These are phyloP conservation scores for Berberis thunbergii DNA, from an alignment of 164 flowering plant genomes.

Conservation along the genomic window DNA sequence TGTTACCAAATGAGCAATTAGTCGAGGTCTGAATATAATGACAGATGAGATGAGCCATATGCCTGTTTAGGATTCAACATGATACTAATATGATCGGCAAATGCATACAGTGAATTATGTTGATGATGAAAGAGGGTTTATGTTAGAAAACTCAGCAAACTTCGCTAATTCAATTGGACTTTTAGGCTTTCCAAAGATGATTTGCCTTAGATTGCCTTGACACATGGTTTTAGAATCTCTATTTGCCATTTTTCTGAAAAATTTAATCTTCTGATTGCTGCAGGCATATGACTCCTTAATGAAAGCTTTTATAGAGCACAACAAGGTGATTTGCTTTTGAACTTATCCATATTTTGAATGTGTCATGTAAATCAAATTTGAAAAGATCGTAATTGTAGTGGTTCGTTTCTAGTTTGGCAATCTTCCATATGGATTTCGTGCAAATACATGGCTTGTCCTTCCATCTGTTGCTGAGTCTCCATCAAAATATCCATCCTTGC, in stretches of 20 bases:
- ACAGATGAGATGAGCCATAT: no score
- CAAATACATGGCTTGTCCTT: conserved; percentile 90
- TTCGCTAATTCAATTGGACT: no score
- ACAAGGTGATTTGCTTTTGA: conserved; percentile 51
- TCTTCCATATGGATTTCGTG: conserved; percentile 94
- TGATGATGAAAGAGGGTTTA: no score
- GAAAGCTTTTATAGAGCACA: conserved; percentile 85
- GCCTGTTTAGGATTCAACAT: no score
- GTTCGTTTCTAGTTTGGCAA: conserved; percentile 72
- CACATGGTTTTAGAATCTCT: background rate
- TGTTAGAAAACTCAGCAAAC: no score
- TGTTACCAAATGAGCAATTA: no score
- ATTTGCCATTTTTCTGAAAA: background rate
- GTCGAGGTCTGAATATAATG: no score
- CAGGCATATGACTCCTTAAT: conserved; percentile 93
- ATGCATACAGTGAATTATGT: no score
- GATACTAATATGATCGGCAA: no score
- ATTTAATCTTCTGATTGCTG: conserved; percentile 15
- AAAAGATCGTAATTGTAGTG: background rate
- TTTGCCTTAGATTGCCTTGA: background rate
- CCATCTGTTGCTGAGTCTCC: conserved; percentile 53
- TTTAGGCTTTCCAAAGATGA: no score
- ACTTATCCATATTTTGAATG: background rate
- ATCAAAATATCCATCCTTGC: conserved; percentile 47
- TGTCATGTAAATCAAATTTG: no score